Evolutionary conservation across 2,329 filamentous ascomycete genomes (phyloP).

Genomic region (Akanthomyces lecanii): DNA sequence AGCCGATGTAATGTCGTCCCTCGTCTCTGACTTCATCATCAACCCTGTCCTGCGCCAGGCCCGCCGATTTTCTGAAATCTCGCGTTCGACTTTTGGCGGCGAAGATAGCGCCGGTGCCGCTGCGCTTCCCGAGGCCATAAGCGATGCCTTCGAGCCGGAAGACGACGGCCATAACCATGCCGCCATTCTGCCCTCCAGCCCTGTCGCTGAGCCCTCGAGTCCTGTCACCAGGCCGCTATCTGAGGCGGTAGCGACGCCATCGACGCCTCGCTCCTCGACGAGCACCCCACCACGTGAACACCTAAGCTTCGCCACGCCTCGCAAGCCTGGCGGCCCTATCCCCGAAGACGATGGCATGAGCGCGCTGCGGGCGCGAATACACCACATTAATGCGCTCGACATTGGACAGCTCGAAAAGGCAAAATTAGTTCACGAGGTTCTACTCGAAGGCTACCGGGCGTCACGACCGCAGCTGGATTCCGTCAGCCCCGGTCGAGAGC

Average conservation of each 20-base stretch:
- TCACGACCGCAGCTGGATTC: constrained; percentile 24
- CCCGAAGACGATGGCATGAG: constrained; percentile 80
- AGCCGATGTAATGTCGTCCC: constrained; percentile 49
- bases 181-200: not conserved
- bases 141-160: constrained; percentile 24
- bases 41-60: constrained; percentile 64
- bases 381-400: constrained; percentile 60
- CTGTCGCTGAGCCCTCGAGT: not conserved
- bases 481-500: constrained; percentile 36
- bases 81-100: constrained; percentile 35
- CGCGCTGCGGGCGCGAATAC: constrained; percentile 61
- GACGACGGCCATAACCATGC: constrained; percentile 6
- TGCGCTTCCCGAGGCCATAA: constrained; percentile 22
- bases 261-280: constrained; percentile 18
- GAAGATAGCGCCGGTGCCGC: constrained; percentile 29
- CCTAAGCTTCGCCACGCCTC: constrained; percentile 30
- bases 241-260: not conserved
- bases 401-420: constrained; percentile 63
- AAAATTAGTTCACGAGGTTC: constrained; percentile 62
- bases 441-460: constrained; percentile 63
- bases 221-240: not conserved
- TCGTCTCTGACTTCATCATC: constrained; percentile 62
- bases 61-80: constrained; percentile 56
- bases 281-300: constrained; percentile 28
- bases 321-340: constrained; percentile 36